A percentile compares a stretch with the other conserved stretches of the same genome.
phyloP scores from a whole-genome alignment of 2,329 filamentous ascomycete genomes.

The Coccinonectria pachysandricola region DNA sequence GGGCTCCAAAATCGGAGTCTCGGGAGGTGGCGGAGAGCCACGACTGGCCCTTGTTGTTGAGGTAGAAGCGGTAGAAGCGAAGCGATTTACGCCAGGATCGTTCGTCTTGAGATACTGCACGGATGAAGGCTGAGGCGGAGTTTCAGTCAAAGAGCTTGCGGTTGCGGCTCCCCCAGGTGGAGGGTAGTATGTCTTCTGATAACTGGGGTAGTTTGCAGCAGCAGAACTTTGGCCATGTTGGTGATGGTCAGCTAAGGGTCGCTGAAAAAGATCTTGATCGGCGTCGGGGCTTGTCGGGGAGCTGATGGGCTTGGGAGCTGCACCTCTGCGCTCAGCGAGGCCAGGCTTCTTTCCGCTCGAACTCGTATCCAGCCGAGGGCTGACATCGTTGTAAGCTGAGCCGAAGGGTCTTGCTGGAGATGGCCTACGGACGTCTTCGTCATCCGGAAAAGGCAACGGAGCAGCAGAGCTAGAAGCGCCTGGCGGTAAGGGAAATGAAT shows the following conservation, averaged over 20 bases:
- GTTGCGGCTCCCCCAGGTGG: conserved; percentile 35
- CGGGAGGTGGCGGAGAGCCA: conserved; percentile 88
- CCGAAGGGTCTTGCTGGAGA: conserved; percentile 35
- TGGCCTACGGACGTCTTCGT: conserved; percentile 45
- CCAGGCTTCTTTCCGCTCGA: conserved; percentile 49
- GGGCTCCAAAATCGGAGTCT: conserved; percentile 74
- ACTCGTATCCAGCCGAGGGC: conserved; percentile 44
- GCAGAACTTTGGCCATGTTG: conserved; percentile 29
- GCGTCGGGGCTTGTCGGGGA: conserved; percentile 69
- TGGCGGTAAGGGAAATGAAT: conserved; percentile 53
- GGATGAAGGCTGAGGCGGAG: conserved; percentile 11
- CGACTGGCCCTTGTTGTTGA: conserved; percentile 87
- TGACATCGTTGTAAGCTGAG: conserved; percentile 37
- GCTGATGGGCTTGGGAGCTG: conserved; percentile 71
- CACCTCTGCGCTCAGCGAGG: conserved; percentile 72
- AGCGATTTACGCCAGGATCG: conserved; percentile 47
- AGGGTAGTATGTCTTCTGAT: conserved; percentile 52
- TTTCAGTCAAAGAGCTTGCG: conserved; percentile 24
- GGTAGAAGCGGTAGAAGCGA: conserved; percentile 77
- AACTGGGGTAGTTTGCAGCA: conserved; percentile 34
- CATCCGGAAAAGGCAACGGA: conserved; percentile 62
- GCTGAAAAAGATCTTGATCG: conserved; percentile 73
- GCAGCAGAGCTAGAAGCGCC: conserved; percentile 61
- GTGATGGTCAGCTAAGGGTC: conserved; percentile 39
- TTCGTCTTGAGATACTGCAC: conserved; percentile 21